phyloP scores from a whole-genome alignment of 2,329 filamentous ascomycete species.

The Intubia oerlemansii region DNA sequence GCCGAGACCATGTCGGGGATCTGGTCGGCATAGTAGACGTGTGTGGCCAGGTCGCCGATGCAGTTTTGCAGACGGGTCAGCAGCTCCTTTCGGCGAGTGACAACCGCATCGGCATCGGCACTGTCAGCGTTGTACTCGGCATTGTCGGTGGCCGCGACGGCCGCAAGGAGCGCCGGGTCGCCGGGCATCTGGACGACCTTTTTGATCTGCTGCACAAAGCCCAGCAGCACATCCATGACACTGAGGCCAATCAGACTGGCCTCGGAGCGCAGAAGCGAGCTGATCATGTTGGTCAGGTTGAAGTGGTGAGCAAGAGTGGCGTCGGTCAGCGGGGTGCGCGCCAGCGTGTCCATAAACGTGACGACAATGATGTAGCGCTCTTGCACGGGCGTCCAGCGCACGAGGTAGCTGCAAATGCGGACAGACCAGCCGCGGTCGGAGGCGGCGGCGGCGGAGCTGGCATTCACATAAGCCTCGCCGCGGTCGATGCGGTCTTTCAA shows the following conservation, averaged over 20 bases:
- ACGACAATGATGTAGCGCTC: constrained; percentile 83
- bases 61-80: constrained; percentile 54
- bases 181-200: constrained; percentile 46
- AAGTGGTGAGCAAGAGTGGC: constrained; percentile 53
- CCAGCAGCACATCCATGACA: constrained; percentile 82
- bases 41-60: constrained; percentile 78
- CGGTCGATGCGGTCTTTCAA: constrained; percentile 37
- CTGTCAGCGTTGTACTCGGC: no score
- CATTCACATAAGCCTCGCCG: constrained; percentile 27
- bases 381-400: constrained; percentile 81
- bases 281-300: constrained; percentile 55
- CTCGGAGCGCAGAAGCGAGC: constrained; percentile 64
- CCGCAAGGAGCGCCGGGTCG: constrained; percentile 12
- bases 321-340: constrained; percentile 45
- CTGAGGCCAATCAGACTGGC: constrained; percentile 90
- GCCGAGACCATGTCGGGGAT: constrained; percentile 83
- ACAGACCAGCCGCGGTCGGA: constrained; percentile 53
- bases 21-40: constrained; percentile 93
- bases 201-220: constrained; percentile 66
- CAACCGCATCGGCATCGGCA: constrained; percentile 5
- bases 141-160: constrained; percentile 1
- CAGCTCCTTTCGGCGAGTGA: constrained; percentile 38
- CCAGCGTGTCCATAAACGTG: constrained; percentile 55
- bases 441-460: constrained; percentile 16
- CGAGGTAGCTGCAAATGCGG: constrained; percentile 57